Conservation (phyloP, 106 monocot genomes). For the Amphibolis antarctica region DNA sequence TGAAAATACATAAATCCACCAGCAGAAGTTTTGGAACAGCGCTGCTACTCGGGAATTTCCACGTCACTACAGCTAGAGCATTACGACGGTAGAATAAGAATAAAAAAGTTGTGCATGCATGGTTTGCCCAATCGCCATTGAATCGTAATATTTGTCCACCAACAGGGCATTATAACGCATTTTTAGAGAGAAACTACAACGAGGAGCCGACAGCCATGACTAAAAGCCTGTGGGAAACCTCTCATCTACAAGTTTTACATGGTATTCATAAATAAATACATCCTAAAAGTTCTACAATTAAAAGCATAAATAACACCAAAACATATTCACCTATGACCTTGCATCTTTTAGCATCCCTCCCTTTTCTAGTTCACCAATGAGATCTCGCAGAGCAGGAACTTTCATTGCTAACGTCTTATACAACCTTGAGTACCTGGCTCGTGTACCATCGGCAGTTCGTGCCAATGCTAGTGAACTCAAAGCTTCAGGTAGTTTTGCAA, state of each 20-base stretch:
- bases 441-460: slow-evolving; percentile 83
- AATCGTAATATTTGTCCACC: too few species aligned
- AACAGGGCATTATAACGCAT: too few species aligned
- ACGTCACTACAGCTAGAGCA: too few species aligned
- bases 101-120: too few species aligned
- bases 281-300: not conserved
- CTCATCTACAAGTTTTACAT: not conserved
- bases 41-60: too few species aligned
- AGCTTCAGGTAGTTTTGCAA: slow-evolving; percentile 80
- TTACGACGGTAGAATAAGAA: too few species aligned
- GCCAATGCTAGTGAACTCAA: slow-evolving; percentile 73
- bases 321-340: slow-evolving; percentile 2
- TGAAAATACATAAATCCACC: too few species aligned
- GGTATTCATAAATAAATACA: not conserved
- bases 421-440: slow-evolving; percentile 84
- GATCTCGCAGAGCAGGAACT: slow-evolving; percentile 72
- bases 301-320: not conserved
- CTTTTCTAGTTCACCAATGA: slow-evolving; percentile 60
- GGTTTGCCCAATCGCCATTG: too few species aligned
- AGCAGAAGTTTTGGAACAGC: too few species aligned
- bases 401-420: slow-evolving; percentile 86
- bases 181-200: not conserved
- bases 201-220: not conserved
- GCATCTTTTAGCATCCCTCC: slow-evolving; percentile 51
- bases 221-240: not conserved